Conservation (phyloP, 2,329 filamentous ascomycete species). For the Xylariaceae sp. region DNA sequence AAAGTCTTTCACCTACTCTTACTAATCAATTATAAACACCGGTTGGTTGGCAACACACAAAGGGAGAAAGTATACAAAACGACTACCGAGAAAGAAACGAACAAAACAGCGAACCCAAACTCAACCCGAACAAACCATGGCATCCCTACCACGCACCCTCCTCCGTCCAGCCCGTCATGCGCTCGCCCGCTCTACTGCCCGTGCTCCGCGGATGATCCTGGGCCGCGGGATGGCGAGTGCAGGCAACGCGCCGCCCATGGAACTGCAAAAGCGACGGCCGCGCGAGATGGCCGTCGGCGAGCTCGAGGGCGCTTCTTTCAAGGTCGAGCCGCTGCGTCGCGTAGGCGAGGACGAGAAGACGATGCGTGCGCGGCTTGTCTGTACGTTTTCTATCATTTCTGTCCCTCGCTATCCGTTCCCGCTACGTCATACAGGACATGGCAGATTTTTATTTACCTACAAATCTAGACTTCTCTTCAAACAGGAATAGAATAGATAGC, state of each 20-base stretch:
- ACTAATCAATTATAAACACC: no score
- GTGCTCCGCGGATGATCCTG: constrained; percentile 24
- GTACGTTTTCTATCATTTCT: constrained; percentile 52
- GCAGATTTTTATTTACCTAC: no score
- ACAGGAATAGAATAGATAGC: no score
- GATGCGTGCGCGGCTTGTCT: constrained; percentile 83
- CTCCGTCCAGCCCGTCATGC: constrained; percentile 34
- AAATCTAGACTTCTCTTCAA: no score
- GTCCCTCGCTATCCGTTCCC: no score
- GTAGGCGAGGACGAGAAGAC: constrained; percentile 84
- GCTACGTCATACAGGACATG: no score
- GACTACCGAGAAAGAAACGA: neutral
- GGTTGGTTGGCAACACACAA: no score
- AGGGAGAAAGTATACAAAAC: no score
- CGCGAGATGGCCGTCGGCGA: constrained; percentile 81
- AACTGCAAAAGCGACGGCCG: constrained; percentile 36
- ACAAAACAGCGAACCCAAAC: neutral
- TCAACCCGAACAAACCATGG: constrained; percentile 22
- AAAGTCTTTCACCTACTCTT: no score
- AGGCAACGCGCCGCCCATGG: constrained; percentile 39
- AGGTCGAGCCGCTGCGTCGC: constrained; percentile 86
- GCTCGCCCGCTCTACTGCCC: constrained; percentile 4
- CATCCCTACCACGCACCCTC: constrained; percentile 31
- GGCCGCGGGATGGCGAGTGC: constrained; percentile 30
- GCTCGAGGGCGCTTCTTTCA: constrained; percentile 85